Conservation (phyloP, 331 rosid species). For the Rhamnella rubrinervis region DNA sequence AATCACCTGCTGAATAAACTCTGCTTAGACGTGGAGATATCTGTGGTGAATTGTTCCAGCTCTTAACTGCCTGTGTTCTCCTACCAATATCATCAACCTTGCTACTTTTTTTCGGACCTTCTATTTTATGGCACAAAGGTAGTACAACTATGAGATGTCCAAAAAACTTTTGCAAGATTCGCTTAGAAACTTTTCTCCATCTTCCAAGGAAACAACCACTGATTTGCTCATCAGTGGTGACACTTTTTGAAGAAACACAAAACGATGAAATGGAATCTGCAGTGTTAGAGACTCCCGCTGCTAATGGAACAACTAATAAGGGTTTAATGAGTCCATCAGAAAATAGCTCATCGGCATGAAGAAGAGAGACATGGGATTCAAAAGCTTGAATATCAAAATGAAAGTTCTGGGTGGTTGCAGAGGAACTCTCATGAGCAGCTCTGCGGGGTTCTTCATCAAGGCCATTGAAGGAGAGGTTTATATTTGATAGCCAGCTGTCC, state of each 20-base stretch:
- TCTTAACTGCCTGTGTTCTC: slow-evolving; percentile 29
- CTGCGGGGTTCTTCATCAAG: no score
- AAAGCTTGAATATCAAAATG: slow-evolving; percentile 41
- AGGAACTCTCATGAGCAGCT: no score
- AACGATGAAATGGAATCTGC: no score
- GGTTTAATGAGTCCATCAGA: slow-evolving; percentile 53
- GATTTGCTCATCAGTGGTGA: neutral
- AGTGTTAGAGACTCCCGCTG: no score
- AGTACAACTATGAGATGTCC: slow-evolving; percentile 19
- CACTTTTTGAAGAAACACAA: no score
- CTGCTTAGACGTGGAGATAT: slow-evolving; percentile 31
- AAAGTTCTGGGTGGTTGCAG: slow-evolving; percentile 37
- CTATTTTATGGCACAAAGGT: slow-evolving; percentile 22
- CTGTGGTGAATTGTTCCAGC: slow-evolving; percentile 29
- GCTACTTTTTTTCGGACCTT: slow-evolving; percentile 30
- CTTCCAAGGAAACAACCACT: slow-evolving; percentile 32
- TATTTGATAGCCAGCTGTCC: slow-evolving; percentile 57
- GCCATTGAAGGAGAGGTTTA: slow-evolving; percentile 12
- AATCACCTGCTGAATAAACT: neutral
- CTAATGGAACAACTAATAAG: slow-evolving; percentile 11
- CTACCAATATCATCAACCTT: slow-evolving; percentile 43
- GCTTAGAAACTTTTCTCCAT: slow-evolving; percentile 35
- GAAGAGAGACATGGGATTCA: slow-evolving; percentile 32
- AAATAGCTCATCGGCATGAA: slow-evolving; percentile 72
- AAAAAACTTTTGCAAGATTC: slow-evolving; percentile 26